Percentiles rank a stretch among this genome's conserved stretches.
These are phyloP conservation scores for Venturiaceae sp. DNA, from an alignment of 2,329 filamentous ascomycete species.

Conservation along the genomic window DNA sequence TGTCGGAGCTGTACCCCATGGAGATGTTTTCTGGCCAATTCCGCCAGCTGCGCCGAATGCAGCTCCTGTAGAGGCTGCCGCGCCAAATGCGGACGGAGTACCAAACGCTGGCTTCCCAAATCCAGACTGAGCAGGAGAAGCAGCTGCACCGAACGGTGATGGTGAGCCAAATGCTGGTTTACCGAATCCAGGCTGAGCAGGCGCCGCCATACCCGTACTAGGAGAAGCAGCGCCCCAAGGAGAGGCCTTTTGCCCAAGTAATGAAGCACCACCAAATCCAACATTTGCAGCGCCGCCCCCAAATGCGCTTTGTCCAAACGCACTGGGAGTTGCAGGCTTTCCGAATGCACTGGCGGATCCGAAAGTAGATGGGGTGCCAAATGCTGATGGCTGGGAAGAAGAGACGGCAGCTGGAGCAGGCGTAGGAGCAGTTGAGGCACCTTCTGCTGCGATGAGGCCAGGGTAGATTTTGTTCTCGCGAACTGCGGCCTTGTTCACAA, in stretches of 20 bases:
- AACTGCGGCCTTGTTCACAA: slow-evolving; percentile 83
- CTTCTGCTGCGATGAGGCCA: slow-evolving; percentile 39
- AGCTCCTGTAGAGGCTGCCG: slow-evolving; percentile 15
- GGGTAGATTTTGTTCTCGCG: slow-evolving; percentile 63
- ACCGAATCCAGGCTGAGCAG: not conserved
- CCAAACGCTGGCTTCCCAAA: slow-evolving; percentile 15
- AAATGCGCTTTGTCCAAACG: slow-evolving; percentile 16
- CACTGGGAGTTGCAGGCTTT: slow-evolving; percentile 14
- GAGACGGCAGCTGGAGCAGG: slow-evolving; percentile 11
- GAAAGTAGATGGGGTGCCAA: slow-evolving; percentile 15
- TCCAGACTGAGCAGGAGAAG: not conserved
- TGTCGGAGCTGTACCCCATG: slow-evolving; percentile 5
- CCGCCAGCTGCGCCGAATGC: slow-evolving; percentile 16
- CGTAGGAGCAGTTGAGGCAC: slow-evolving; percentile 14
- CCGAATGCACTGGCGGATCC: slow-evolving; percentile 7
- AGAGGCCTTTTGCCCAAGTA: slow-evolving; percentile 16
- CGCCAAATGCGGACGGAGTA: slow-evolving; percentile 11
- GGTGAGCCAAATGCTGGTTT: slow-evolving; percentile 8
- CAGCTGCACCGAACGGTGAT: slow-evolving; percentile 9
- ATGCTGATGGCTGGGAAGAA: not conserved
- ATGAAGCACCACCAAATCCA: slow-evolving; percentile 11
- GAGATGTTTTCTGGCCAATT: slow-evolving; percentile 1
- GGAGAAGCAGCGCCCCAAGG: slow-evolving; percentile 15
- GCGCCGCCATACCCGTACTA: slow-evolving; percentile 2
- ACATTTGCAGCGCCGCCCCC: slow-evolving; percentile 12